Evolutionary conservation across 345 rosid species (phyloP), one percentile per base, ranked within the genome.

Genomic region (Eucalyptus pauciflora): DNA sequence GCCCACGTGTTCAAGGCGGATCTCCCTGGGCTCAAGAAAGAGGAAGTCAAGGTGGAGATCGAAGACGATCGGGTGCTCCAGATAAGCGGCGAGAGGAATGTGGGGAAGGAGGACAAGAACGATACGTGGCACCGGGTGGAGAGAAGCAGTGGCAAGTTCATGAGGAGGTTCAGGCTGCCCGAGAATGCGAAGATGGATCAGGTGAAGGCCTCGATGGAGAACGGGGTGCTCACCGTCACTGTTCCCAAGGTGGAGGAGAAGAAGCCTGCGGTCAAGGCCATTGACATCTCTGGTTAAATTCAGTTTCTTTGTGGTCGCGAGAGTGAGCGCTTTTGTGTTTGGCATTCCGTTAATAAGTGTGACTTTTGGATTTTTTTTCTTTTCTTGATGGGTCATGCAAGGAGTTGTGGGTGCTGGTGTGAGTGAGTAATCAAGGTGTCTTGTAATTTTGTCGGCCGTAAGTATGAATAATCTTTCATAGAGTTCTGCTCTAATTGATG

Each of bases 21-120:
- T 85, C 90, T 91, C 43, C 92, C 92, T 0, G 92, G 92, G 67
- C 90, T 91, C 22, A 91, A 85, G 90, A 91, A 91, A n/a, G 92
- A 90, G 51, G 91, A 90, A 29, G 90, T 90, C 13, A 88, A 88
- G 86, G 92, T 90, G 11, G 92, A 88, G 86, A 89, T 91, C 8
- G 90, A 91, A n/a, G 92, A 91, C 4, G 92, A 89, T 2, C 87
- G 89, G 54, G 92, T 91, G 17, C 89, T 91, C 58, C 92, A 89
- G 90, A 91, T 91, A 24, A 87, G 90, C 18, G 92, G 90, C 43
- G 92, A 91, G 89, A 87, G 89, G 81, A 87, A 71, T 22, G 86
- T 87, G 20, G 92, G 87, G 90, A 83, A 89, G 80, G 92, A 91
- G 45, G 92, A 91, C 62, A 91, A 91, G 89, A 91, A 89, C 31